Base-by-base conservation (phyloP, 1,139 yeast genomes). In the Saccharomyces pastorianus region DNA sequence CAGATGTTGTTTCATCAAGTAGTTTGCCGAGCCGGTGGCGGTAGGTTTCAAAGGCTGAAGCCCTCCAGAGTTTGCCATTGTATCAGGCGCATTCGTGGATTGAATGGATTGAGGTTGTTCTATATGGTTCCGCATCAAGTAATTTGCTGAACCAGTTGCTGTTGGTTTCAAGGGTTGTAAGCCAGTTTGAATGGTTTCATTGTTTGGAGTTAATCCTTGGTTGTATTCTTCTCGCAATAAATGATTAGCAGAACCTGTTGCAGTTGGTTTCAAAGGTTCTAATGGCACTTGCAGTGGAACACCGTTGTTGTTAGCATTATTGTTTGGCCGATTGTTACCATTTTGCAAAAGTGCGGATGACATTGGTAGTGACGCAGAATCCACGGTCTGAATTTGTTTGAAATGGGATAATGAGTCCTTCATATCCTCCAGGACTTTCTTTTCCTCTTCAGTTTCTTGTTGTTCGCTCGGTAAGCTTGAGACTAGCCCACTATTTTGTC, bases 331-430 rank as follows among this genome's bases (percentile, higher is more conserved):
- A 3, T 47, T 48, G 44, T 49, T 48, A 38, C 60, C 64, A 14
- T 29, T 34, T 14, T 67, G 66, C 31, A 64, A 62, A 48, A 64
- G 61, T 14, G 64, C 61, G 4, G 70, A 60, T 34, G 82, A 81
- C 47, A 80, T 70, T 55, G 76, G 76, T 13, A 81, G 74, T 28
- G 84, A 79, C 3, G 82, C 87, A 51, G 85, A 80, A 64, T 85
- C 90, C 5, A 83, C 85, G 6, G 80, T 78, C 55, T 71, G 73
- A 55, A 84, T 79, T 62, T 84, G 81, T 55, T 78, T 82, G 68
- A 85, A 85, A 66, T 83, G 85, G 54, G 81, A 81, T 50, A 84
- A 76, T 31, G 85, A 83, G 9, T 83, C 82, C 59, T 78, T 83
- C 84, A 84, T 83, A 58, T 84, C 91, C 55, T 78, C 77, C 26